phyloP scores from a whole-genome alignment of 23 red algal species.

The Cyanidium caldarium region DNA sequence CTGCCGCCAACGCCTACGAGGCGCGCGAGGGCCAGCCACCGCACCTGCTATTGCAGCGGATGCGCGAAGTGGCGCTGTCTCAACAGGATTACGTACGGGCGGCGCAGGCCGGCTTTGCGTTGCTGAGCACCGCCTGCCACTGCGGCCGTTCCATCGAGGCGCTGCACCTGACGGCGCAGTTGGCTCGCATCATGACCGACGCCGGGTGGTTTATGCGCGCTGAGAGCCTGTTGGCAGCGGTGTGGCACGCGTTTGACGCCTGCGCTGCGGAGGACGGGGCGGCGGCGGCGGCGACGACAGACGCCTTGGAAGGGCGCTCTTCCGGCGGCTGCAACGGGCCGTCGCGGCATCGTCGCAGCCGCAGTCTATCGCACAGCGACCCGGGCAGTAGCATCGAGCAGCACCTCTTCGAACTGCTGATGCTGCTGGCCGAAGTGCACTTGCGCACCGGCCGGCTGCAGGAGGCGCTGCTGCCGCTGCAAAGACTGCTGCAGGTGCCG shows the following conservation, averaged over 20 bases:
- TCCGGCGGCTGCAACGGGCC: background rate
- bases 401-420: background rate
- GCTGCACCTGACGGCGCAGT: background rate
- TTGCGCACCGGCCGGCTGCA: background rate
- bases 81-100: conserved; percentile 3
- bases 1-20: background rate
- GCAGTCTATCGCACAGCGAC: background rate
- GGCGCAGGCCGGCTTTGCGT: background rate
- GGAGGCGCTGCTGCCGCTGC: background rate
- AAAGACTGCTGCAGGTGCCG: background rate
- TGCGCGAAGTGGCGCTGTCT: background rate
- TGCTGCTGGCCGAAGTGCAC: background rate
- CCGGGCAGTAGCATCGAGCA: background rate
- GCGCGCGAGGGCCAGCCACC: background rate
- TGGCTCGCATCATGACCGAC: background rate
- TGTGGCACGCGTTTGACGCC: background rate
- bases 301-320: too few species aligned
- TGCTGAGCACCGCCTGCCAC: background rate
- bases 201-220: conserved; percentile 1
- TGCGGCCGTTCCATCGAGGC: background rate
- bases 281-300: background rate
- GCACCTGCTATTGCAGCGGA: background rate
- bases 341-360: background rate
- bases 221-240: background rate
- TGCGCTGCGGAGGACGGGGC: background rate